Base-by-base conservation (phyloP, 441 rosid species). In the Erodium moschatum region DNA sequence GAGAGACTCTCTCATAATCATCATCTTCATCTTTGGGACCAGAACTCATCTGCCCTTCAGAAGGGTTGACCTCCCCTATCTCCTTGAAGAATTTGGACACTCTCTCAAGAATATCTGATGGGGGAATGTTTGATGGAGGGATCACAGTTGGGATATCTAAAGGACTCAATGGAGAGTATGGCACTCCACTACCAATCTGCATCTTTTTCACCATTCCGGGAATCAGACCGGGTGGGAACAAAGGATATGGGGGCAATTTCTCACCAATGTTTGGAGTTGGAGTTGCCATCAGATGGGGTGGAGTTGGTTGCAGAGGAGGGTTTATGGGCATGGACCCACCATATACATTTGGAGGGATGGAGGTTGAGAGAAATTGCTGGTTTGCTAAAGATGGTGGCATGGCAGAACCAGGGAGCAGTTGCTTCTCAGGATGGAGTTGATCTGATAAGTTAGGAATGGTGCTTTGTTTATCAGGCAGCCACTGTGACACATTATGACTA, bases 101-200 rank as follows among this genome's bases (percentile, higher is more conserved):
- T 69, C 94, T 85, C 73, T 91, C 92, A 13, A 86, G 87, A 77
- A 86, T 73, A 75, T 87, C 89, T 10, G 97, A 80, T 40, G 89
- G 92, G 15, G 96, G 83, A 73, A 82, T 82, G 50, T 70, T 80
- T 16, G 99, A 89, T 67, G 99, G 91, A 66, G 97, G 97, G 66
- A 94, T 89, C 33, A 84, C 70, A 2, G 92, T 89, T 56, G 99
- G 99, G 78, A 91, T 94, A 78, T 94, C 99, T 79, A 94, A 81
- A 42, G 99, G 97, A 79, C 94, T 87, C 78, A 94, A 65, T 67
- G 97, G 88, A 12, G 97, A 89, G 85, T 91, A 94, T 13, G 99
- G 97, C 46, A 94, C 99, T n/a, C 97, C 99, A 74, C 97, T 94
- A 33, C 99, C 98, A 3, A 93, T 84, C 82, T 93, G 97, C 96